Evolutionary conservation across 305 asterid genomes (phyloP).

Genomic region (Solanum aculeatissimum): DNA sequence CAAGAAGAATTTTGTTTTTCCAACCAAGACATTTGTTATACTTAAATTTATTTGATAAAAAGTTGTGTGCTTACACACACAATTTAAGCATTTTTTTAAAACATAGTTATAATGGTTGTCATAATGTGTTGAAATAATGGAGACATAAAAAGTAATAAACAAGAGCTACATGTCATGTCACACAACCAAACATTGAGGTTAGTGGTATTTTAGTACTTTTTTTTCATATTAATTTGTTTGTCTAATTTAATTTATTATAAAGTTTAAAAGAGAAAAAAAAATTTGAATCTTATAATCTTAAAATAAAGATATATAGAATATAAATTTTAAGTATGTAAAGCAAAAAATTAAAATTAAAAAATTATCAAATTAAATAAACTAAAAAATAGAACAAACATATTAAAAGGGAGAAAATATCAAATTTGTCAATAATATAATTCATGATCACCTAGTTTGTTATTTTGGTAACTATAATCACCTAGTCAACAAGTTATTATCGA

Average conservation of each 20-base stretch:
- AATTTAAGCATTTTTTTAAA: neutral
- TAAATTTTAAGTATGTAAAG: neutral
- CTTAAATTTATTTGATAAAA: neutral
- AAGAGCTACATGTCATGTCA: neutral
- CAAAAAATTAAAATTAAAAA: neutral
- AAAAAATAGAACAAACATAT: neutral
- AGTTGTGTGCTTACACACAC: neutral
- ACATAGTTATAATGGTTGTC: neutral
- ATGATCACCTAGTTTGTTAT: neutral
- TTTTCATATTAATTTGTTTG: too few relatives aligned
- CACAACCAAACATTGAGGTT: neutral
- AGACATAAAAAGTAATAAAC: neutral
- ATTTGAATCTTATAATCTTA: too few relatives aligned
- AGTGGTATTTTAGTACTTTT: too few relatives aligned
- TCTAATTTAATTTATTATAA: too few relatives aligned
- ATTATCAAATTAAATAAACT: neutral
- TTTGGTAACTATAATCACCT: neutral
- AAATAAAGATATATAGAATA: too few relatives aligned
- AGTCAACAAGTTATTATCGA: neutral
- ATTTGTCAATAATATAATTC: neutral
- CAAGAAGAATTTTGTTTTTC: neutral
- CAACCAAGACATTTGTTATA: too few relatives aligned
- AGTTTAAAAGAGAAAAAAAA: too few relatives aligned
- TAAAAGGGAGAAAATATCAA: neutral
- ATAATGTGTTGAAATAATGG: neutral